Conservation (phyloP, 306 rosid species). For the Mimosa bimucronata region DNA sequence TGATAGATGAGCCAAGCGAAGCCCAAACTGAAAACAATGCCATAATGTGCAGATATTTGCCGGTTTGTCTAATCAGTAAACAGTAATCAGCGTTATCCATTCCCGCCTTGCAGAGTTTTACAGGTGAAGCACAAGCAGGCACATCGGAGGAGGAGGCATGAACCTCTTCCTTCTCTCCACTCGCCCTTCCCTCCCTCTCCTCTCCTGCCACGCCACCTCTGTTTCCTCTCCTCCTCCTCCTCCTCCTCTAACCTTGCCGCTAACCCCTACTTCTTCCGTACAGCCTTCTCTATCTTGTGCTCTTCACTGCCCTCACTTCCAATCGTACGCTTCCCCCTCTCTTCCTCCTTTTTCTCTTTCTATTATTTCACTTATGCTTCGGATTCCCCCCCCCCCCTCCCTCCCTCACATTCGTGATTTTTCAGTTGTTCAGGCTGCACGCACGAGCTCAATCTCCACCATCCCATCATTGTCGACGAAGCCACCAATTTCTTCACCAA, state of each 20-base stretch:
- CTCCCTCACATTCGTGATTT: not conserved
- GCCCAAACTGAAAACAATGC: too few species aligned
- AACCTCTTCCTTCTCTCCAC: constrained; percentile 53
- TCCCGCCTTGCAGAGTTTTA: constrained; percentile 29
- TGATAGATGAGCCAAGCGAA: too few species aligned
- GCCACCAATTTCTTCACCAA: constrained; percentile 70
- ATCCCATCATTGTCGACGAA: constrained; percentile 73
- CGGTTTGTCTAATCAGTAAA: too few species aligned
- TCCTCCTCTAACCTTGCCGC: constrained; percentile 34
- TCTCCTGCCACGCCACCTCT: constrained; percentile 62
- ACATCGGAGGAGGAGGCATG: constrained; percentile 29
- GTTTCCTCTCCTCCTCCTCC: constrained; percentile 32
- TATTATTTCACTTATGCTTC: not conserved
- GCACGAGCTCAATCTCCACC: constrained; percentile 87
- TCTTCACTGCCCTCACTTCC: constrained; percentile 84
- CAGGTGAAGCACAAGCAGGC: not conserved
- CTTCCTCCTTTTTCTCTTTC: not conserved
- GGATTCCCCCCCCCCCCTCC: not conserved
- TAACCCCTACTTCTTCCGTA: constrained; percentile 45
- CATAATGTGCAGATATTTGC: too few species aligned
- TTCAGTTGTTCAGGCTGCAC: constrained; percentile 92
- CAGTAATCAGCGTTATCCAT: constrained; percentile 8
- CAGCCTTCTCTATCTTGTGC: constrained; percentile 65
- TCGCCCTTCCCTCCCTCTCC: constrained; percentile 52
- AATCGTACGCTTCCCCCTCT: constrained; percentile 58